Conservation (phyloP, 2,329 filamentous ascomycete species). For the Penicillium sp. region DNA sequence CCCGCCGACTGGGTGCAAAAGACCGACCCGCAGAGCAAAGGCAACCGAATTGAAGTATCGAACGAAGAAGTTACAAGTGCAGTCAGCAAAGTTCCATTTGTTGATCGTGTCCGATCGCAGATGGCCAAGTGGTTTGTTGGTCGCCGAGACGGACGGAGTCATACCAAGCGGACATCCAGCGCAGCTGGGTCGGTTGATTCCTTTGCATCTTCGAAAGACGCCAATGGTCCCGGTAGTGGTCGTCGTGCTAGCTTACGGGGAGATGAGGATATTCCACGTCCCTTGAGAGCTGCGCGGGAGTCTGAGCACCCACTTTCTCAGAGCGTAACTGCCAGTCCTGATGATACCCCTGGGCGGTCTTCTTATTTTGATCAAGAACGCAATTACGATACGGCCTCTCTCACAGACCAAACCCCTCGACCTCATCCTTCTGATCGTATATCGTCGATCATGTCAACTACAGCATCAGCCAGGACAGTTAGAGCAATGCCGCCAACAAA, state of each 20-base stretch:
- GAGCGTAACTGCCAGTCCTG: constrained; percentile 68
- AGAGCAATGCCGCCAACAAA: constrained; percentile 27
- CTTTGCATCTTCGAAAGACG: constrained; percentile 53
- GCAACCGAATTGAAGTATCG: constrained; percentile 86
- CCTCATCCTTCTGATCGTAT: constrained; percentile 38
- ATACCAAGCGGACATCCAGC: constrained; percentile 48
- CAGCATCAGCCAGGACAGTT: constrained; percentile 45
- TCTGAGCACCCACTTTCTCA: constrained; percentile 71
- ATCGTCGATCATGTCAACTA: constrained; percentile 42
- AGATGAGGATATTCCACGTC: constrained; percentile 54
- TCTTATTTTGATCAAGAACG: constrained; percentile 34
- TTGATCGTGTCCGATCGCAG: constrained; percentile 78
- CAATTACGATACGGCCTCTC: background rate
- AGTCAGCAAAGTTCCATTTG: constrained; percentile 81
- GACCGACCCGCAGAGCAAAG: constrained; percentile 78
- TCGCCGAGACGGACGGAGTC: constrained; percentile 34
- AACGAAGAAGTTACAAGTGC: constrained; percentile 84
- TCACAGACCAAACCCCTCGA: constrained; percentile 20
- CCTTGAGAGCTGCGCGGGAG: constrained; percentile 47
- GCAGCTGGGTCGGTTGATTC: constrained; percentile 53
- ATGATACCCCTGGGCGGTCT: constrained; percentile 33
- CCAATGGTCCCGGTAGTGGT: constrained; percentile 42
- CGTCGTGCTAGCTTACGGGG: constrained; percentile 56
- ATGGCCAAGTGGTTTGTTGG: constrained; percentile 61
- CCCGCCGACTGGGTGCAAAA: constrained; percentile 84